Evolutionary conservation across 1,284 basidiomycete species (phyloP), one percentile per base, ranked within the genome.

Genomic region (Marasmius sp.): DNA sequence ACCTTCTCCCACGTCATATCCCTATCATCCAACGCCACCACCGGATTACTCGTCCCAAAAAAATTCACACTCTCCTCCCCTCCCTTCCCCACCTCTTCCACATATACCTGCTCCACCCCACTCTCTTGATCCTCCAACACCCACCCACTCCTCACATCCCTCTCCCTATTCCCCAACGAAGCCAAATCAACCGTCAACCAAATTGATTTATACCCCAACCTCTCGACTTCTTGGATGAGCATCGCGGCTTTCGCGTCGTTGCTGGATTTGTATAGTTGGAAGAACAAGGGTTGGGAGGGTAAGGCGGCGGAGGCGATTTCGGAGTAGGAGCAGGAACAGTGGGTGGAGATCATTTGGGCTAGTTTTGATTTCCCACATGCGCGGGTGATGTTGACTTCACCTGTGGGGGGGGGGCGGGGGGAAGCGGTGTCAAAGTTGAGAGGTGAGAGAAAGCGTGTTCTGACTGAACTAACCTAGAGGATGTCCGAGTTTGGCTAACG

Each of bases 151-250:
- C 82, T 81, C 47, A 87, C 85, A 68, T 97, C 95, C 52, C 86
- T 77, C 74, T 97, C 95, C 45, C 95, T 82, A 69, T 95, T 95
- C 14, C 94, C 92, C 7, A 92, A 84, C 6, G 93, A 86, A 4
- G 93, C 83, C 6, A 94, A 93, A 76, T 97, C 95, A 1, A 96
- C 95, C 0, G 95, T 97, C 53, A 97, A 77, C 74, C 95, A 93
- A 58, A 98, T 92, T 0, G 93, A 94, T 58, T 88, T 92, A 74
- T 91, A 93, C 0, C 92, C 92, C 14, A 91, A 76, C 22, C 72
- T 70, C 66, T 92, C 88, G 34, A 94, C 83, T 64, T 92, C 87
- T 50, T 80, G 81, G 38, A 98, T 82, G 45, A 92, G 86, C 63
- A 85, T 82, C 67, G 86, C 86, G 1, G 93, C 92, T 27, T 85